Conservation (phyloP, 2,329 filamentous ascomycete genomes). For the Diaporthe caulivora region DNA sequence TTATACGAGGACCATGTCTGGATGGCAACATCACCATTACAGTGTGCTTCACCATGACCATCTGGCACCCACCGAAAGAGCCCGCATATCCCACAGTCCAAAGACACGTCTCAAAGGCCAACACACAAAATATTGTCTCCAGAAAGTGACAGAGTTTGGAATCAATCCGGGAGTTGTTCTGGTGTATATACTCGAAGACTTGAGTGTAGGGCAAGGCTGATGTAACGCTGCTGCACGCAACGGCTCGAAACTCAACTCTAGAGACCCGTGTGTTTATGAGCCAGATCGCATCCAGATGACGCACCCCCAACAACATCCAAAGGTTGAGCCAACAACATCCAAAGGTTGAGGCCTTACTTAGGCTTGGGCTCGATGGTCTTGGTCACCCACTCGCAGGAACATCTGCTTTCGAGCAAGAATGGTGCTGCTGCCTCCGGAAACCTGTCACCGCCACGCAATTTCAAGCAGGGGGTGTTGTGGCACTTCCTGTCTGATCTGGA, state of each 20-base stretch:
- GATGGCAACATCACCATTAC: not conserved
- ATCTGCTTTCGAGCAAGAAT: slow-evolving; percentile 7
- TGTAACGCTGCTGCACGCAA: slow-evolving; percentile 17
- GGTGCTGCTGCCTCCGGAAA: slow-evolving; percentile 9
- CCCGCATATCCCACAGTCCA: not conserved
- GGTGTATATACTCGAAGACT: not conserved
- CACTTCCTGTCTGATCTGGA: slow-evolving; percentile 14
- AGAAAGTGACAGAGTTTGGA: not conserved
- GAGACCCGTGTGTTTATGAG: not conserved
- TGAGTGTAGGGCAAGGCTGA: slow-evolving; percentile 19
- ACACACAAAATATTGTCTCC: not conserved
- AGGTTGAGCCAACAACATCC: not conserved
- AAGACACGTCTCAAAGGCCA: not conserved
- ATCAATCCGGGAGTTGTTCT: not conserved
- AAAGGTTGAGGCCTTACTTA: too few relatives aligned
- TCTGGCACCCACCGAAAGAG: not conserved
- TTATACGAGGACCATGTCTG: not conserved
- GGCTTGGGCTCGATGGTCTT: not conserved
- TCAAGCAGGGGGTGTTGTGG: slow-evolving; percentile 14
- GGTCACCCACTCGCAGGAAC: not conserved
- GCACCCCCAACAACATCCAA: not conserved
- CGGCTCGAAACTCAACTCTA: slow-evolving; percentile 17
- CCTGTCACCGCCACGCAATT: slow-evolving; percentile 28
- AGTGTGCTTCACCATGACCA: not conserved
- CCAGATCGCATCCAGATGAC: not conserved